Evolutionary conservation across 495 filamentous ascomycete genomes (phyloP).

Genomic region (Penicillium goetzii): DNA sequence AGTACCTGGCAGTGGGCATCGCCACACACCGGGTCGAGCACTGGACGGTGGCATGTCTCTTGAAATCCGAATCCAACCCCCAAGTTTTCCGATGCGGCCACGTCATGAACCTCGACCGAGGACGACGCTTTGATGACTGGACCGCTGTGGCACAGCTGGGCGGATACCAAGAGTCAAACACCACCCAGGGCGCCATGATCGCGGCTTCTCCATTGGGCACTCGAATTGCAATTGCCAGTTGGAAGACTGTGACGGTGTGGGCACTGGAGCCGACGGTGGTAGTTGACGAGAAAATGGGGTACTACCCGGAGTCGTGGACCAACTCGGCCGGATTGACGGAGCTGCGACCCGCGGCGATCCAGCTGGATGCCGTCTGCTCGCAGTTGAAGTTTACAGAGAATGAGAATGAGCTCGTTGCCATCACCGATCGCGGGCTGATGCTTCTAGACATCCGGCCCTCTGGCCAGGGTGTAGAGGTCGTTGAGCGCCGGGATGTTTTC

Average conservation of each 20-base stretch:
- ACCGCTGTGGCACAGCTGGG: constrained; percentile 44
- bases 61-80: constrained; percentile 39
- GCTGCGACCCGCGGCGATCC: constrained; percentile 40
- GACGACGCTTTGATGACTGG: constrained; percentile 44
- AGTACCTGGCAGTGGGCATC: constrained; percentile 47
- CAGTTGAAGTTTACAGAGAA: constrained; percentile 42
- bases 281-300: constrained; percentile 29
- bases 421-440: constrained; percentile 53
- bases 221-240: constrained; percentile 50
- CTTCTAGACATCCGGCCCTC: constrained; percentile 39
- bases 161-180: constrained; percentile 41
- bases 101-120: constrained; percentile 46
- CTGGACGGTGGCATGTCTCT: constrained; percentile 47
- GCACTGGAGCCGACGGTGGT: constrained; percentile 43
- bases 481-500: neutral
- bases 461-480: constrained; percentile 10
- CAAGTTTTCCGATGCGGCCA: constrained; percentile 38
- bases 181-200: constrained; percentile 47
- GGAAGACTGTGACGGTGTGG: constrained; percentile 53
- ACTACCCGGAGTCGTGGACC: constrained; percentile 38
- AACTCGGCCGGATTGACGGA: constrained; percentile 30
- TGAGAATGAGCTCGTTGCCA: constrained; percentile 47
- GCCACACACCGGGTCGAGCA: constrained; percentile 44
- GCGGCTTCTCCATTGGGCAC: constrained; percentile 44
- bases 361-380: constrained; percentile 46